Base-by-base conservation (phyloP, 768 basidiomycete species). In the Kockovaella imperatae region DNA sequence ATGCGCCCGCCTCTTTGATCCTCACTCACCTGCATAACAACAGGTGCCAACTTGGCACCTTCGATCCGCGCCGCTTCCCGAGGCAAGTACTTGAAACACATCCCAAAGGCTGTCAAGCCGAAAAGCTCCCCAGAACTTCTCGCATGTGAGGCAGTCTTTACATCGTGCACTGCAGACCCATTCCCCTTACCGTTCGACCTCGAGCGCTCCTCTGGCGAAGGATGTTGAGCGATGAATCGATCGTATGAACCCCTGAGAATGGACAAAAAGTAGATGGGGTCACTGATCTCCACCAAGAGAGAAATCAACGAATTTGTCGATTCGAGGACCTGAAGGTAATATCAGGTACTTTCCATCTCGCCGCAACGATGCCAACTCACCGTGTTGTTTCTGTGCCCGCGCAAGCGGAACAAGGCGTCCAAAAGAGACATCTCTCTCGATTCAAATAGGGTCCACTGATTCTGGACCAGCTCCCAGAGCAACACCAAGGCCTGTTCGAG, bases 401-500 rank as follows among this genome's bases (percentile, higher is more conserved):
- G 77, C 45, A 87, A 76, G 35, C 74, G 76, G 57, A 93, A 75
- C 35, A 91, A 74, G 42, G 79, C 74, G 24, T 80, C 76, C 65
- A 88, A 84, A 29, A 91, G 69, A 46, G 84, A 83, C 8, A 79
- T 77, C 73, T 91, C 88, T 51, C 78, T 79, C 36, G 86, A 84
- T 67, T 90, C 87, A 11, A 91, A 73, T 53, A 82, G 77, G 25
- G 76, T 69, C 20, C 79, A 75, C 64, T 88, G 86, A 56, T 83
- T 78, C 61, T 83, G 83, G 4, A 91, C 72, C 63, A 88, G 75
- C 69, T 90, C 87, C 84, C 84, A 90, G 10, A 88, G 62, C 26
- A 86, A 75, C 49, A 89, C 83, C 55, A 91, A 72, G 23, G 80
- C 87, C 59, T 87, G 86, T 41, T 73, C 73, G 85, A 90, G 62